Base-by-base conservation (phyloP, 805 yeast genomes). In the Lipomyces kockii region DNA sequence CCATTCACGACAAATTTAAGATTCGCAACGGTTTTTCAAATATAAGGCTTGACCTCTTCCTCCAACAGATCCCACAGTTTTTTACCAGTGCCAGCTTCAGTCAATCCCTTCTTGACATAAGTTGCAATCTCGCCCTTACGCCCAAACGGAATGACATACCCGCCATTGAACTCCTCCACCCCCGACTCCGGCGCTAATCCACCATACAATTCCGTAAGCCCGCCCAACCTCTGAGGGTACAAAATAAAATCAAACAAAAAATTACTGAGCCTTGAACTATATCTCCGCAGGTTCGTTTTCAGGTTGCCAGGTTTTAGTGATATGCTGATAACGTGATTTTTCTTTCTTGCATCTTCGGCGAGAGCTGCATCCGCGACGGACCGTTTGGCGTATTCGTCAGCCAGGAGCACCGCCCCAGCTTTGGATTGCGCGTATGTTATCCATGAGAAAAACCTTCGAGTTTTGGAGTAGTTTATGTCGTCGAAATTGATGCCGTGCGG, bases 341-440 rank as follows among this genome's bases (percentile, higher is more conserved):
- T 11, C 39, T 35, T 35, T 11, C 4, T 27, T 27, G 4, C 29
- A 27, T 27, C 29, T 27, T 27, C 29, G 4, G 29, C 2, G 4
- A 27, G 4, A 2, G 29, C 29, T 51, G 65, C 61, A 9, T 7
- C 22, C 2, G n/a, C 65, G 14, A 52, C 29, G 6, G 65, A 43
- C 8, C 63, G 64, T 25, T 57, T 57, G n/a, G 70, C 65, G 34
- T 49, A 62, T 39, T 67, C 68, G 43, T 32, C 8, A 14, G 71
- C 65, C 25, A 67, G 53, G 6, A 61, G 3, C 27, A 78, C 70
- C 64, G 76, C 77, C 43, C 79, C 76, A 2, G 84, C 83, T 73
- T 84, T 84, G 29, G 83, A 78, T 71, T 82, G 83, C 6, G 79
- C 81, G 70, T 84, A 83, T 60, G 63, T 7, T 68, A 67, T 34